phyloP scores from a whole-genome alignment of 2,329 filamentous ascomycete genomes.

The Sporothrix luriei region DNA sequence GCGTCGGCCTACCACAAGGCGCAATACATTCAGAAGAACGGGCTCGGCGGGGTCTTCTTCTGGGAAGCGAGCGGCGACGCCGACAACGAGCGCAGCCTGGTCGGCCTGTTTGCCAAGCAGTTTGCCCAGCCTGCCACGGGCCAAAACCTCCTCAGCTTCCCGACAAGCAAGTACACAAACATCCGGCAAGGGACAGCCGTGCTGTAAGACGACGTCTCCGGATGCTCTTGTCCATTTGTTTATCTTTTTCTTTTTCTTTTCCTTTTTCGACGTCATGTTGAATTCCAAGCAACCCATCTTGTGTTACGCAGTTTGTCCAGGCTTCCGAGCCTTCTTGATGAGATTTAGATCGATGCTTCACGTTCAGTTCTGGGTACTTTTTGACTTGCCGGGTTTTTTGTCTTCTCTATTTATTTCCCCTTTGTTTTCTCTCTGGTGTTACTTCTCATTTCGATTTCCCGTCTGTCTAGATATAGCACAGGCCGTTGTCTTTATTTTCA shows the following conservation, averaged over 20 bases:
- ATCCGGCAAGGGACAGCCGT: constrained; percentile 41
- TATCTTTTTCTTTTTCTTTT: not conserved
- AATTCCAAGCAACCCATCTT: not conserved
- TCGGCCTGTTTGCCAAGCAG: constrained; percentile 55
- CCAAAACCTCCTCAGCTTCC: constrained; percentile 58
- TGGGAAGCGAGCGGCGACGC: constrained; percentile 78
- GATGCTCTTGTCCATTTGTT: not conserved
- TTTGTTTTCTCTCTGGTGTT: not conserved
- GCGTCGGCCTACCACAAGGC: constrained; percentile 63
- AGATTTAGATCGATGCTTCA: not conserved
- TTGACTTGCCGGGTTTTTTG: not conserved
- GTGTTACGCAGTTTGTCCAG: not conserved
- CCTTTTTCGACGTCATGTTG: not conserved
- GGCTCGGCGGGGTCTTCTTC: constrained; percentile 77
- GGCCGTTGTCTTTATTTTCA: not conserved
- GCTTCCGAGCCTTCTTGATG: not conserved
- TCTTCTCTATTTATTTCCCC: not conserved
- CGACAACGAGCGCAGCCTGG: constrained; percentile 57
- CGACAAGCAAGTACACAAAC: constrained; percentile 61
- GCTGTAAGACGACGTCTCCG: not conserved
- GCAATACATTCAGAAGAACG: constrained; percentile 60
- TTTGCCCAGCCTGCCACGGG: constrained; percentile 55
- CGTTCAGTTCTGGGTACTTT: not conserved
- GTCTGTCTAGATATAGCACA: not conserved
- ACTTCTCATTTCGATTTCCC: not conserved